Evolutionary conservation across 2,329 filamentous ascomycete genomes (phyloP).

Genomic region (Colletotrichum salicis): DNA sequence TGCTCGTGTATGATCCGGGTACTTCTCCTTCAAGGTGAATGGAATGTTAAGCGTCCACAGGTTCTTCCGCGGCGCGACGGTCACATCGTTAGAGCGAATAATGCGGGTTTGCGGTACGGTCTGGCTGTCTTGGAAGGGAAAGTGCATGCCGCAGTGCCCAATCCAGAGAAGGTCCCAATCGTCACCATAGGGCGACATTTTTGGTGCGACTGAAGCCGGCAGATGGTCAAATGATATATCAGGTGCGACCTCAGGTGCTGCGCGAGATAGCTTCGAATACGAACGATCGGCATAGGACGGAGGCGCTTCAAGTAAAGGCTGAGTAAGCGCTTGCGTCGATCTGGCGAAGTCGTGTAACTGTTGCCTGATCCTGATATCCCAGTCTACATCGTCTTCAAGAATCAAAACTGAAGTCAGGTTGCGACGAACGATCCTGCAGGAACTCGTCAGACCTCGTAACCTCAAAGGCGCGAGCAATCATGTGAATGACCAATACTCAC

Average conservation of each 20-base stretch:
- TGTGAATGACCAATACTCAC: too few species aligned
- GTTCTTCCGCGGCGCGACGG: conserved; percentile 47
- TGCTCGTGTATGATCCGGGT: conserved; percentile 55
- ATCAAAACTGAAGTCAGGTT: conserved; percentile 60
- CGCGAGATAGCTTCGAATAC: too few species aligned
- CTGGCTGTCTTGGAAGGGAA: conserved; percentile 39
- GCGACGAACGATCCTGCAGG: conserved; percentile 52
- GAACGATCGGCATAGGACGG: conserved; percentile 39
- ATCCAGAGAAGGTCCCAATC: conserved; percentile 64
- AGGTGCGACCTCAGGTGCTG: conserved; percentile 4
- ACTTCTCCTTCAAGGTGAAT: conserved; percentile 47
- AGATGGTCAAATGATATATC: conserved; percentile 40
- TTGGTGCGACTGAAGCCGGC: conserved; percentile 35
- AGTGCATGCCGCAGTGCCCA: conserved; percentile 57
- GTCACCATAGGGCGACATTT: conserved; percentile 57
- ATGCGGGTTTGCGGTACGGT: conserved; percentile 44
- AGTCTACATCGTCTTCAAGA: conserved; percentile 68
- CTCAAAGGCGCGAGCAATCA: too few species aligned
- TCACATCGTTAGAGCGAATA: conserved; percentile 46
- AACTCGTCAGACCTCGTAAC: too few species aligned
- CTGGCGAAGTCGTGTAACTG: conserved; percentile 57
- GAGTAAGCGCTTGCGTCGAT: conserved; percentile 48
- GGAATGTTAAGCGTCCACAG: conserved; percentile 48
- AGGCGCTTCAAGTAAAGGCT: conserved; percentile 40
- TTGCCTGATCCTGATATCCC: conserved; percentile 61